These are phyloP conservation scores for Vitis hybrid DNA, from an alignment of 177 flowering plant genomes.

Conservation along the genomic window DNA sequence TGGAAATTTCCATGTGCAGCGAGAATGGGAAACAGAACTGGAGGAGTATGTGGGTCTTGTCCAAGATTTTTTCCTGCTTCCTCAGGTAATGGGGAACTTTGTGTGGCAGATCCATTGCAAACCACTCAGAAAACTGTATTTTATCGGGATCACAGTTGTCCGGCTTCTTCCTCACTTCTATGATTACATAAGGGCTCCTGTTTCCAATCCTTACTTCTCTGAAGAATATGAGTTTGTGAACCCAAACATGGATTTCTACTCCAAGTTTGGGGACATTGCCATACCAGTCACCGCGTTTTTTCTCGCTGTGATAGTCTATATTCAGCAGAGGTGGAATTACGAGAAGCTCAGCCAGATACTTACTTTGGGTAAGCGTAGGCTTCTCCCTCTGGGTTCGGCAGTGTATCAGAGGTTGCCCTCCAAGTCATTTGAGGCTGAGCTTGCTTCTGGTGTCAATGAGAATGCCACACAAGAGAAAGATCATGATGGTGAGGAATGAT, in stretches of 20 bases:
- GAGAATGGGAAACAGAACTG: slow-evolving; percentile 65
- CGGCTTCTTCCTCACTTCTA: slow-evolving; percentile 84
- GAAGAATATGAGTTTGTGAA: slow-evolving; percentile 75
- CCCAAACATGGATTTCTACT: slow-evolving; percentile 61
- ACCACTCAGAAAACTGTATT: slow-evolving; percentile 70
- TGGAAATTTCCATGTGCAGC: slow-evolving; percentile 27
- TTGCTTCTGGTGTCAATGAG: slow-evolving; percentile 46
- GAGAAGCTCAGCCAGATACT: slow-evolving; percentile 48
- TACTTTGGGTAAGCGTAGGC: slow-evolving; percentile 30
- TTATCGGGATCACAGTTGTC: slow-evolving; percentile 64
- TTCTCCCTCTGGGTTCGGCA: slow-evolving; percentile 59
- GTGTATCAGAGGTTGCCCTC: slow-evolving; percentile 71
- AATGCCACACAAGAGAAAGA: slow-evolving; percentile 12
- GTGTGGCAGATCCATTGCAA: slow-evolving; percentile 65
- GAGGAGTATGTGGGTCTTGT: slow-evolving; percentile 84
- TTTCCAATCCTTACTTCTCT: slow-evolving; percentile 64
- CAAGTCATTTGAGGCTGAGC: slow-evolving; percentile 66
- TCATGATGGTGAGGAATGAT: slow-evolving; percentile 25
- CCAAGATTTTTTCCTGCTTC: slow-evolving; percentile 85
- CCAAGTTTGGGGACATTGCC: slow-evolving; percentile 70
- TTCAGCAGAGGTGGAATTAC: slow-evolving; percentile 80
- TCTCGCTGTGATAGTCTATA: slow-evolving; percentile 50
- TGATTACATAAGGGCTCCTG: slow-evolving; percentile 58
- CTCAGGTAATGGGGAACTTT: slow-evolving; percentile 77
- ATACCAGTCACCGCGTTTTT: slow-evolving; percentile 58